Conservation (phyloP, 495 filamentous ascomycete species). For the Cryomyces minteri region DNA sequence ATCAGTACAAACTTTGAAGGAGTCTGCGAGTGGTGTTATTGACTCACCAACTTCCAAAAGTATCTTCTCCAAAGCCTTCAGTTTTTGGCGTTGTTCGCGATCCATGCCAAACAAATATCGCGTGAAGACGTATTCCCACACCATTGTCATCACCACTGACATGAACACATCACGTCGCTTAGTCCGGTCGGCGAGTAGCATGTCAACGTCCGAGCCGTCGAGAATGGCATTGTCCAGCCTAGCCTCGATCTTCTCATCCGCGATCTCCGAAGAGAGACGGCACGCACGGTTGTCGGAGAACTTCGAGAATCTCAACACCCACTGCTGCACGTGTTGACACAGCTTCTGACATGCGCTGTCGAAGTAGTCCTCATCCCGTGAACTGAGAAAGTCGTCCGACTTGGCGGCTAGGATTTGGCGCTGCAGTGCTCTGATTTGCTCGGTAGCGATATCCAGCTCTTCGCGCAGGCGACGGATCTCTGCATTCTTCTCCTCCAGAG, state of each 20-base stretch:
- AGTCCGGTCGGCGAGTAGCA: constrained; percentile 69
- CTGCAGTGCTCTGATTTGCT: constrained; percentile 66
- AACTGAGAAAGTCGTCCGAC: constrained; percentile 49
- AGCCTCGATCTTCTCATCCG: constrained; percentile 76
- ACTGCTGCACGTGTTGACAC: constrained; percentile 85
- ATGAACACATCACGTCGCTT: constrained; percentile 84
- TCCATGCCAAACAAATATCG: constrained; percentile 98
- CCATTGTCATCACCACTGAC: constrained; percentile 93
- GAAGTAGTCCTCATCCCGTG: constrained; percentile 86
- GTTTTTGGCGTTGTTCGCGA: constrained; percentile 86
- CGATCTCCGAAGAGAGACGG: constrained; percentile 58
- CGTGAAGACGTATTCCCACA: constrained; percentile 95
- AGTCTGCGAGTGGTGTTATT: not conserved
- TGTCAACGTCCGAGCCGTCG: constrained; percentile 80
- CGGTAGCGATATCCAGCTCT: constrained; percentile 59
- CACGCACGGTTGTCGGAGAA: constrained; percentile 80
- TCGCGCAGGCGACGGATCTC: constrained; percentile 60
- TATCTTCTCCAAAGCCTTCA: constrained; percentile 82
- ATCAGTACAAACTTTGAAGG: not conserved
- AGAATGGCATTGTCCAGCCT: constrained; percentile 84
- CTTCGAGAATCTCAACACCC: constrained; percentile 91
- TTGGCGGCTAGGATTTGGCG: constrained; percentile 57
- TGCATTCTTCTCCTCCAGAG: constrained; percentile 51
- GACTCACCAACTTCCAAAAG: constrained; percentile 59
- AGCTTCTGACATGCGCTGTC: constrained; percentile 84